Evolutionary conservation across 2,329 filamentous ascomycete genomes (phyloP), one percentile per base, ranked within the genome.

Genomic region (Xylaria sp.): DNA sequence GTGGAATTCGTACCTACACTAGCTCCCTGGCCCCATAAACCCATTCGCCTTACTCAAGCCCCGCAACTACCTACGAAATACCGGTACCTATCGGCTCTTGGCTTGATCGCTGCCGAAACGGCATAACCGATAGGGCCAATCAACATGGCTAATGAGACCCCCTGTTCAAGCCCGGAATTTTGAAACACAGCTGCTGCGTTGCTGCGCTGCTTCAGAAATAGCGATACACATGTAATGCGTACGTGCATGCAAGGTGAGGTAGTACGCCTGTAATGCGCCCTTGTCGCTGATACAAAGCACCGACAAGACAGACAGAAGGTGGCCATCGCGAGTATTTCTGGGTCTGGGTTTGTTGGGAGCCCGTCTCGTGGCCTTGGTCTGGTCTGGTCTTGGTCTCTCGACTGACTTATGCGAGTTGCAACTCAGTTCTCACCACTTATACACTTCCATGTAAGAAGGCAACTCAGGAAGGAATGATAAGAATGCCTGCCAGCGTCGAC

Each of bases 171-270:
- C 57, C 23, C 61, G 60, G 61, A 54, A 59, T 62, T 58, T 55
- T 80, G 79, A 81, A 81, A 81, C 79, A 69, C 70, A 74, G 74
- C 76, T 79, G 78, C 76, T 70, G 76, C 76, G 76, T 59, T 78
- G 76, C 78, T 73, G 76, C 76, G 76, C 59, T 78, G 76, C 78
- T 73, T 80, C 76, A 79, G 76, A 77, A 71, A 71, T 70, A 73
- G 66, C 30, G 11, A 23, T 11, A 30, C 23, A 30, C 23, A 30
- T 30, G 23, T 30, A 30, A 30, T 30, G 23, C 23, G 23, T 30
- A 30, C 23, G 23, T 30, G 23, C 23, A 30, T 30, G 23, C 23
- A 30, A 30, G 23, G 37, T 9, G 11, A 42, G 37, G 37, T 42
- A 42, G 37, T 13, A 42, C 37, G 8, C 37, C 9, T 30, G 23